Evolutionary conservation across 1,284 basidiomycete species (phyloP).

Genomic region (Schizophyllum amplum): DNA sequence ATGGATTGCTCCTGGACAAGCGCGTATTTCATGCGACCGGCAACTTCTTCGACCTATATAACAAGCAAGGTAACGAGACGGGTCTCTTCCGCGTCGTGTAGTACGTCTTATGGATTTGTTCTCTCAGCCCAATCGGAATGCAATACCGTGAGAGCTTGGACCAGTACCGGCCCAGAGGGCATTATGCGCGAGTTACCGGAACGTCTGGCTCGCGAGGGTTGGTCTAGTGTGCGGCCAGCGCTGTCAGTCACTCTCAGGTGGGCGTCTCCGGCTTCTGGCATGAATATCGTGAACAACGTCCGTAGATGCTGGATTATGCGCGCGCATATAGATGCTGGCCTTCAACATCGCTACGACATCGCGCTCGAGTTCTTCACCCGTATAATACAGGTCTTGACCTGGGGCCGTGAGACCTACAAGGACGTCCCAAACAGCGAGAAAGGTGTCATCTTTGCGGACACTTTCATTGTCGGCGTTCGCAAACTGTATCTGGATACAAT

Average conservation of each 20-base stretch:
- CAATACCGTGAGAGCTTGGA: conserved; percentile 12
- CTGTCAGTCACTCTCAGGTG: conserved; percentile 23
- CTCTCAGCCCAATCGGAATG: conserved; percentile 15
- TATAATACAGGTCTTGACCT: conserved; percentile 16
- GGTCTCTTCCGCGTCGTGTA: neutral
- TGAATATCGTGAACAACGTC: neutral
- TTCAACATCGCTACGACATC: conserved; percentile 6
- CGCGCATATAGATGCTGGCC: conserved; percentile 12
- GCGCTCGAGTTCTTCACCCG: conserved; percentile 15
- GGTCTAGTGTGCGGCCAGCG: conserved; percentile 22
- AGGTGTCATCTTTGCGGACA: conserved; percentile 20
- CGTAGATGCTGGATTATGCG: conserved; percentile 23
- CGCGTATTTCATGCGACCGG: conserved; percentile 23
- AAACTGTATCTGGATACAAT: conserved; percentile 17
- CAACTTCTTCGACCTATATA: conserved; percentile 16
- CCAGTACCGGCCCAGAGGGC: conserved; percentile 12
- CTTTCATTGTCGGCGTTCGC: conserved; percentile 22
- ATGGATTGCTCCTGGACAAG: conserved; percentile 25
- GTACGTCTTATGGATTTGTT: neutral
- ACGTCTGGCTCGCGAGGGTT: conserved; percentile 18
- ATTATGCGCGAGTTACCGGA: conserved; percentile 18
- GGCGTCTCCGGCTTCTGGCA: neutral
- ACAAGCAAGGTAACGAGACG: conserved; percentile 20
- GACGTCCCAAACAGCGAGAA: conserved; percentile 16
- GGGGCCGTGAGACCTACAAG: conserved; percentile 19